Evolutionary conservation across 306 rosid genomes (phyloP).

Genomic region (Dalbergia cultrata): DNA sequence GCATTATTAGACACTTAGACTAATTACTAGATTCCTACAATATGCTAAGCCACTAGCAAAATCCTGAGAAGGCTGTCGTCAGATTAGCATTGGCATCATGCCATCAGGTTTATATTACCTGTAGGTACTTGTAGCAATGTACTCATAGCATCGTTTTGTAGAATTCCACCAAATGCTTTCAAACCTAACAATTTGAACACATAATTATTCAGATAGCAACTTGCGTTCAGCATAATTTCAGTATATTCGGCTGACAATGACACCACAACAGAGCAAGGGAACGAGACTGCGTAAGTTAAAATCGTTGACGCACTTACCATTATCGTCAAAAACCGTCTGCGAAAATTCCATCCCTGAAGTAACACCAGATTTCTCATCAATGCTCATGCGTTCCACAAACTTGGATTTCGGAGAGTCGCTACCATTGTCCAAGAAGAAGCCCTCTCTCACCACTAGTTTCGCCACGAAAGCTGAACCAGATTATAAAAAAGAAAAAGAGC

Average conservation of each 20-base stretch:
- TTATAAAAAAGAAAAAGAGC: neutral
- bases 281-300: neutral
- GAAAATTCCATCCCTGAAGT: conserved; percentile 35
- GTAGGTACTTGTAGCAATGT: conserved; percentile 55
- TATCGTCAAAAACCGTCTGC: conserved; percentile 8
- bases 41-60: conserved; percentile 16
- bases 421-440: conserved; percentile 29
- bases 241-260: neutral
- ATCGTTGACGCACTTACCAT: conserved; percentile 31
- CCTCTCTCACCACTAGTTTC: conserved; percentile 52
- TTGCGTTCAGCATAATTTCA: conserved; percentile 4
- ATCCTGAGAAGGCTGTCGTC: neutral
- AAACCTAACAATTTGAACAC: conserved; percentile 45
- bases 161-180: conserved; percentile 50
- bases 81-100: conserved; percentile 18
- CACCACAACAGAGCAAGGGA: conserved; percentile 27
- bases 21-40: conserved; percentile 31
- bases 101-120: conserved; percentile 51
- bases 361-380: conserved; percentile 33
- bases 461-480: conserved; percentile 54
- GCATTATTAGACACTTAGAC: conserved; percentile 21
- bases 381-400: conserved; percentile 32
- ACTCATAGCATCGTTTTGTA: conserved; percentile 50
- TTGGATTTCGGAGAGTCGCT: conserved; percentile 29
- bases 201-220: neutral